phyloP scores from a whole-genome alignment of 257 asterid species.

The Nicotiana tabacum region DNA sequence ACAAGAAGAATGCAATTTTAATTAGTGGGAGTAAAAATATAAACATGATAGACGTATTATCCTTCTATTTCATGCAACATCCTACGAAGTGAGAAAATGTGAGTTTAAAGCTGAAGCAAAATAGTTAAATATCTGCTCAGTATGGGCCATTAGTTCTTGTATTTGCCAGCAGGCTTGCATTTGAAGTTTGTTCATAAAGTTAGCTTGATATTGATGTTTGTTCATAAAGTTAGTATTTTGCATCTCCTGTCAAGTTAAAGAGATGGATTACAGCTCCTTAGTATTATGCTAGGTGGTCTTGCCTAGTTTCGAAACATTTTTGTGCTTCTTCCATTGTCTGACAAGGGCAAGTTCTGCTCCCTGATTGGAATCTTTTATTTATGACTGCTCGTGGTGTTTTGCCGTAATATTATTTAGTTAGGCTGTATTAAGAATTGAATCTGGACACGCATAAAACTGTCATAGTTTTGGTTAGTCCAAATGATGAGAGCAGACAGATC shows the following conservation, averaged over 20 bases:
- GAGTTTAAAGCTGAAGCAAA: background rate
- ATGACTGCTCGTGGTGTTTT: background rate
- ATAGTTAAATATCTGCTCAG: background rate
- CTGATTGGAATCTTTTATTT: background rate
- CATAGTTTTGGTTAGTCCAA: background rate
- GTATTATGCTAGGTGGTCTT: background rate
- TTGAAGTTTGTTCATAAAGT: background rate
- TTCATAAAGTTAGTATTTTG: background rate
- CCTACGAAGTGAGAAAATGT: background rate
- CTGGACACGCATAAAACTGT: background rate
- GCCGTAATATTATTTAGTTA: background rate
- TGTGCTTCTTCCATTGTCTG: background rate
- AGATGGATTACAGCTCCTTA: background rate
- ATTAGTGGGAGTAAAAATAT: background rate
- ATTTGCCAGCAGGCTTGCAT: background rate
- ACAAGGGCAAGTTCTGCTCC: background rate
- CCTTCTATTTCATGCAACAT: background rate
- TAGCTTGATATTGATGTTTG: background rate
- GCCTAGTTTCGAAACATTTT: background rate
- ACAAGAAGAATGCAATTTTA: background rate
- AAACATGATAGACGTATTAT: background rate
- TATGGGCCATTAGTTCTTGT: background rate
- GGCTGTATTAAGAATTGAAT: background rate
- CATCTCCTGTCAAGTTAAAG: background rate
- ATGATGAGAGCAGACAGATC: background rate